Percentiles rank a stretch among this genome's conserved stretches.
phyloP scores from a whole-genome alignment of 257 asterid species.

The Paulownia fortunei region DNA sequence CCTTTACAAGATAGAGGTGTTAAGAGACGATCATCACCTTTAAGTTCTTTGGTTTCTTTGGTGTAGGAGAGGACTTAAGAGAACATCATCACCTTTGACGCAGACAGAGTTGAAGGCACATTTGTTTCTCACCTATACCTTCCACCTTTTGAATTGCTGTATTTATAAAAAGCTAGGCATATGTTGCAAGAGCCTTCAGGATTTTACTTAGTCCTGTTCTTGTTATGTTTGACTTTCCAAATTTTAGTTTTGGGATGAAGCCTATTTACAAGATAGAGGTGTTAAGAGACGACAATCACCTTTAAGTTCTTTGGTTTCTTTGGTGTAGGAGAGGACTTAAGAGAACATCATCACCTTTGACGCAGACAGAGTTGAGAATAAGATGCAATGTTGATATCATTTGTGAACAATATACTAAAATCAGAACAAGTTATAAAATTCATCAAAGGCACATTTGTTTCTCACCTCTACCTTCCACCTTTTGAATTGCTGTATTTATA shows the following conservation, averaged over 20 bases:
- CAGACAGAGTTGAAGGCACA: neutral
- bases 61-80: neutral
- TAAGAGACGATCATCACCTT: neutral
- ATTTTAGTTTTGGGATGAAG: neutral
- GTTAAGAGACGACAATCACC: neutral
- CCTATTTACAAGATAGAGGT: neutral
- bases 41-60: neutral
- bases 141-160: neutral
- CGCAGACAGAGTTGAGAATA: no score
- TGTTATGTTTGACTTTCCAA: neutral
- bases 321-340: neutral
- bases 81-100: no score
- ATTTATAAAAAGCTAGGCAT: neutral
- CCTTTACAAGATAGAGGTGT: neutral
- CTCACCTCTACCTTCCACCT: neutral
- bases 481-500: neutral
- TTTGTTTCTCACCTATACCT: neutral
- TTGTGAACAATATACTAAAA: no score
- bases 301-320: slow-evolving; percentile 1
- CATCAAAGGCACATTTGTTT: neutral
- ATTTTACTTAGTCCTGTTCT: neutral
- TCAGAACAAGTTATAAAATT: neutral
- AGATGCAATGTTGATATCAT: no score
- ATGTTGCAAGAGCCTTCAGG: neutral
- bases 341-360: no score